phyloP scores from a whole-genome alignment of 2,329 filamentous ascomycete species.

The Pseudogymnoascus sp. region DNA sequence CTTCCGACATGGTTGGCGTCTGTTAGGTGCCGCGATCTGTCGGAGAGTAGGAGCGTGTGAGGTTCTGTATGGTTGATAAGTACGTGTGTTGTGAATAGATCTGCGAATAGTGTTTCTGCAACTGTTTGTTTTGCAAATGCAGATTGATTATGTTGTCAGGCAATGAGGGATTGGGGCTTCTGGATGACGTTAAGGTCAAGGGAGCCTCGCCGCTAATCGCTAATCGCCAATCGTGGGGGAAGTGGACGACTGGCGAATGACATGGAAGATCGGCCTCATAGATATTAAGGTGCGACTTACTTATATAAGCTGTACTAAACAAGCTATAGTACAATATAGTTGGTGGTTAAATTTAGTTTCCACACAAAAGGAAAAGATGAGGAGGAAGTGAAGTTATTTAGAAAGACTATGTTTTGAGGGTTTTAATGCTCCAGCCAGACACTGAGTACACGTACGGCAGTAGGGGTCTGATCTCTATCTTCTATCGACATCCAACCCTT shows the following conservation, averaged over 20 bases:
- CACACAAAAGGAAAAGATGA: not conserved
- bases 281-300: not conserved
- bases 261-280: not conserved
- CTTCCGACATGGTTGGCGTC: conserved; percentile 53
- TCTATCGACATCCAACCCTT: not conserved
- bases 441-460: not conserved
- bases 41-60: not conserved
- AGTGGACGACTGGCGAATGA: not conserved
- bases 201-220: not conserved
- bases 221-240: not conserved
- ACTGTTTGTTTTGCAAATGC: not conserved
- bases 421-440: not conserved
- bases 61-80: not conserved
- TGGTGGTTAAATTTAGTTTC: not conserved
- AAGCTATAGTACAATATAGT: not conserved
- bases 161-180: not conserved
- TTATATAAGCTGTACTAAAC: not conserved
- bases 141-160: not conserved
- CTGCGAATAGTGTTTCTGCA: not conserved
- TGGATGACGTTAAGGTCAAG: not conserved
- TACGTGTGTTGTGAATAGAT: not conserved
- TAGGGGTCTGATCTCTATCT: not conserved
- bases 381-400: not conserved
- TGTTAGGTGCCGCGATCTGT: not conserved
- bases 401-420: not conserved